These are phyloP conservation scores for Madurella mycetomatis DNA, from an alignment of 2,329 filamentous ascomycete species.

Conservation along the genomic window DNA sequence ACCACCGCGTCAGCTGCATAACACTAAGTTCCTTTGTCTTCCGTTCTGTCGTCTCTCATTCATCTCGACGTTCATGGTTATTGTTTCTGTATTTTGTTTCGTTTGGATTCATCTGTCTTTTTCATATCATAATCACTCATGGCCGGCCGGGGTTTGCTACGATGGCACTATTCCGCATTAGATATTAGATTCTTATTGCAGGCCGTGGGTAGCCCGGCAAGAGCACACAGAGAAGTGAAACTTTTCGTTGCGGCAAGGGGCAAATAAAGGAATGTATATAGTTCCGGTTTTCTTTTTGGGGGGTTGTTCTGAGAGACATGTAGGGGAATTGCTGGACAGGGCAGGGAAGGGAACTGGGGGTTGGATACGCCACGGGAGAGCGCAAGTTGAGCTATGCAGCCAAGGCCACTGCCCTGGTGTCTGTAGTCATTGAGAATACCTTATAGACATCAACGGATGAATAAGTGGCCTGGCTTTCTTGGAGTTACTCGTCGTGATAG, in stretches of 20 bases:
- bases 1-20: slow-evolving; percentile 13
- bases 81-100: slow-evolving; percentile 20
- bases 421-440: not conserved
- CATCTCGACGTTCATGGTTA: slow-evolving; percentile 5
- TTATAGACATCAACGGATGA: not conserved
- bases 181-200: slow-evolving; percentile 6
- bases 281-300: not conserved
- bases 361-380: too few species aligned
- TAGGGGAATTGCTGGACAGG: not conserved
- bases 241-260: not conserved
- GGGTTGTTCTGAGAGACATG: not conserved
- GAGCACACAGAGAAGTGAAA: not conserved
- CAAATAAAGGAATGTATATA: not conserved
- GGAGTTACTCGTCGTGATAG: not conserved
- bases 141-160: slow-evolving; percentile 12
- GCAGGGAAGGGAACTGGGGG: too few species aligned
- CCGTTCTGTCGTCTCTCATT: slow-evolving; percentile 8
- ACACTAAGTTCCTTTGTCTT: slow-evolving; percentile 15
- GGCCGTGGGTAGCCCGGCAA: not conserved
- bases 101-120: slow-evolving; percentile 16
- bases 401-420: too few species aligned
- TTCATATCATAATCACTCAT: slow-evolving; percentile 13
- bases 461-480: too few species aligned
- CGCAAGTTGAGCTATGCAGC: too few species aligned
- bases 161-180: slow-evolving; percentile 5